Conservation (phyloP, 345 rosid genomes). For the Salix caprea region DNA sequence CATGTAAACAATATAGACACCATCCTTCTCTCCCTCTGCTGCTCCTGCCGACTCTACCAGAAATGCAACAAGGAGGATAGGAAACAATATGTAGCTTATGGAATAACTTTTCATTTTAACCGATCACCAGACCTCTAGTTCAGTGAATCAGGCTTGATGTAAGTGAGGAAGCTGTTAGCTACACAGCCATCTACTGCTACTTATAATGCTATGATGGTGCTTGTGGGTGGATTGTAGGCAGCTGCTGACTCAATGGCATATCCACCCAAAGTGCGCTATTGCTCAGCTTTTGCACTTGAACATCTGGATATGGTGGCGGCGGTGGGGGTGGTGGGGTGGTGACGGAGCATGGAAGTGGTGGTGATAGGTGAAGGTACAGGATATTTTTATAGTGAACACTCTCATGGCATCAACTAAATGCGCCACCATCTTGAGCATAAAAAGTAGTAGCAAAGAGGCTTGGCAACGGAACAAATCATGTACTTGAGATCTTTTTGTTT, state of each 20-base stretch:
- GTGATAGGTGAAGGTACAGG: not conserved
- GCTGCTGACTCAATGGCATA: not conserved
- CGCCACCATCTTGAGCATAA: not conserved
- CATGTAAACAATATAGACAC: conserved; percentile 72
- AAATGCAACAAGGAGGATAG: conserved; percentile 17
- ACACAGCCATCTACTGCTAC: not conserved
- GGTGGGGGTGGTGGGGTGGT: not conserved
- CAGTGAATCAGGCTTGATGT: not conserved
- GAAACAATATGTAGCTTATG: conserved; percentile 8
- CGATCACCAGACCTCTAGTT: not conserved
- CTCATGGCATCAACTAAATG: not conserved
- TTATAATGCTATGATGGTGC: not conserved
- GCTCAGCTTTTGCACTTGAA: not conserved
- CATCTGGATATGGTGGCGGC: not conserved
- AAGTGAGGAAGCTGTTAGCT: not conserved
- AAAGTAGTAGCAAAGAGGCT: not conserved
- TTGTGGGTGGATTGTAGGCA: not conserved
- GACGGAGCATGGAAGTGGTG: not conserved
- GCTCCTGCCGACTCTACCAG: conserved; percentile 10
- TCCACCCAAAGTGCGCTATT: not conserved
- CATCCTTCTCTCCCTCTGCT: conserved; percentile 22
- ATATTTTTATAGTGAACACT: not conserved
- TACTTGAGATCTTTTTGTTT: not conserved
- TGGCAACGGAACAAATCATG: not conserved
- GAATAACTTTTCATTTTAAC: conserved; percentile 34